Evolutionary conservation across 1,284 basidiomycete genomes (phyloP), one percentile per base, ranked within the genome.

Genomic region (Kwoniella shivajii): DNA sequence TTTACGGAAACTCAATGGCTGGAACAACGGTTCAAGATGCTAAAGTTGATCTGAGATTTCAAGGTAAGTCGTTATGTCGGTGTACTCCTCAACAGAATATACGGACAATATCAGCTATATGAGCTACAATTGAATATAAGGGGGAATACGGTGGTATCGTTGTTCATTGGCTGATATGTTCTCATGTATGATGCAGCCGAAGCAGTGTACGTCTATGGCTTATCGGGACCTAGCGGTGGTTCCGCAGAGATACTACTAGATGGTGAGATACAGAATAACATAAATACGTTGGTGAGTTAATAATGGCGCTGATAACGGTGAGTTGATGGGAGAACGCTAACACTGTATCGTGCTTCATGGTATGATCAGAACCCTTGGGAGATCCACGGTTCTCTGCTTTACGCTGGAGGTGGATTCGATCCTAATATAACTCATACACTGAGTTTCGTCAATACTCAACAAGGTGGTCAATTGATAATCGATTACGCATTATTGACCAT

Each of bases 401-500:
- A 65, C 50, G 54, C 64, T 16, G 55, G 61, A 2, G 46, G 57
- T 9, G 67, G 61, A 10, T 56, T 71, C 44, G 52, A 67, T 34
- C 45, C 50, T 2, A 42, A 50, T 26, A 38, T 37, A 0, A 48
- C 55, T 5, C 71, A 73, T 53, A 63, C 54, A 3, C 31, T 73
- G 9, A 54, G 30, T 7, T 50, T 69, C 27, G 52, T 49, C 14
- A 69, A 64, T 45, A 54, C 47, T n/a, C 18, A 42, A 10, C 42
- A 59, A 9, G 65, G 64, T 4, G 26, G 33, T 29, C 59, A 66
- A 29, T 37, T 70, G 31, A 54, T 71, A 4, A 46, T 72, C 10
- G 70, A 72, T 38, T 72, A 71, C 41, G 70, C 67, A 4, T 22
- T 67, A 4, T 20, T 67, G 22, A 61, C 64, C 2, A 46, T 34